These are phyloP conservation scores for Tuber magnatum DNA, from an alignment of 495 filamentous ascomycete genomes.

Conservation along the genomic window DNA sequence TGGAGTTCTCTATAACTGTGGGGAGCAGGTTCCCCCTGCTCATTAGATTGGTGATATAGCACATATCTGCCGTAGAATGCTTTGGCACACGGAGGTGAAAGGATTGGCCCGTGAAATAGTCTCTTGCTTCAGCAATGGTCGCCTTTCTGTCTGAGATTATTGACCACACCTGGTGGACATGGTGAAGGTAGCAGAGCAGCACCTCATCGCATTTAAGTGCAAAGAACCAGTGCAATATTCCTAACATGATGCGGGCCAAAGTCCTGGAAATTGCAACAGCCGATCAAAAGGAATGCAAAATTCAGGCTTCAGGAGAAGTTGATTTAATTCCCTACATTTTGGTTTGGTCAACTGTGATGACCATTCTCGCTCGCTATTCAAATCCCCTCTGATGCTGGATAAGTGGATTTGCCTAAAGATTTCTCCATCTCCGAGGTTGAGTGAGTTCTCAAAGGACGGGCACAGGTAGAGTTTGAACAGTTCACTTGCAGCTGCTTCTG, in stretches of 20 bases:
- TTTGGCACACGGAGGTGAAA: constrained; percentile 14
- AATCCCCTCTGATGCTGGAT: constrained; percentile 12
- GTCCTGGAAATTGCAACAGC: constrained; percentile 15
- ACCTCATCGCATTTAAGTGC: constrained; percentile 23
- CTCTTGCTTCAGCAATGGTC: not conserved
- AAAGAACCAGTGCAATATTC: constrained; percentile 16
- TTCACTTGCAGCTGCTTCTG: constrained; percentile 12
- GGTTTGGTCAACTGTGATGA: constrained; percentile 20
- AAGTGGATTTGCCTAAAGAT: constrained; percentile 21
- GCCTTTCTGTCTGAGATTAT: constrained; percentile 12
- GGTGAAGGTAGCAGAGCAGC: no score
- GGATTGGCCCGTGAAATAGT: constrained; percentile 5
- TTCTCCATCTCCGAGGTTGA: constrained; percentile 18
- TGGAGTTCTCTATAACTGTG: not conserved
- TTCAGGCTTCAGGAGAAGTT: constrained; percentile 10
- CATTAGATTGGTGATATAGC: constrained; percentile 10
- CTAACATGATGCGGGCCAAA: constrained; percentile 23
- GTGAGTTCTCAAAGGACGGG: constrained; percentile 18
- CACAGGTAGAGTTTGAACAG: constrained; percentile 5
- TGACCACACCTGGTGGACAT: constrained; percentile 12
- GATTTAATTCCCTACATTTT: constrained; percentile 16
- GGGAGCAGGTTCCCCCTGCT: constrained; percentile 9
- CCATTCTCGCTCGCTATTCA: constrained; percentile 13
- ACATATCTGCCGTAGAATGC: constrained; percentile 2
- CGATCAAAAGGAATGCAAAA: constrained; percentile 19